Evolutionary conservation across 345 rosid genomes (phyloP).

Genomic region (Eucalyptus victrix): DNA sequence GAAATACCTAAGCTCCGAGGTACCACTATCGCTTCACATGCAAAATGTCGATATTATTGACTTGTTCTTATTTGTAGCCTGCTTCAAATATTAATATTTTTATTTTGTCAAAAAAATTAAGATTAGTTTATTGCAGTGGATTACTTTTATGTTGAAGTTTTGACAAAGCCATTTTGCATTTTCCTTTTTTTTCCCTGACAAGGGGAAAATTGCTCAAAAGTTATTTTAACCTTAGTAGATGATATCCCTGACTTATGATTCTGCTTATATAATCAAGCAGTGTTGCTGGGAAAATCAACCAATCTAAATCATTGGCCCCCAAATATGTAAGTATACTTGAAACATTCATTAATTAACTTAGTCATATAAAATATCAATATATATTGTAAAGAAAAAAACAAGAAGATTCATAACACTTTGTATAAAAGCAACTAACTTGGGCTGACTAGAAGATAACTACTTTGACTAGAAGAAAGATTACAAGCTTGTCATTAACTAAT

Average conservation of each 20-base stretch:
- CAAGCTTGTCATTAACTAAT: background rate
- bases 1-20: too few relatives aligned
- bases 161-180: background rate
- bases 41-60: too few relatives aligned
- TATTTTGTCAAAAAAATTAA: too few relatives aligned
- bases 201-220: background rate
- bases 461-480: background rate
- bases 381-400: background rate
- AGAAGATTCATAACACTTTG: background rate
- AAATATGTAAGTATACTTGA: background rate
- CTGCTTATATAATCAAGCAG: background rate
- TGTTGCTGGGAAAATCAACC: background rate
- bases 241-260: background rate
- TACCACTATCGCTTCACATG: too few relatives aligned
- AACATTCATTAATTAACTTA: background rate
- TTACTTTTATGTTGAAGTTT: too few relatives aligned
- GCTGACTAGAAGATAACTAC: background rate
- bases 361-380: background rate
- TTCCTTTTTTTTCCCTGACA: background rate
- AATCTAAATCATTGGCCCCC: background rate
- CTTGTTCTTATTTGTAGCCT: too few relatives aligned
- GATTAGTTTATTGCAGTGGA: too few relatives aligned
- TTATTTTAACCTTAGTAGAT: background rate
- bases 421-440: background rate
- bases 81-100: too few relatives aligned